phyloP scores from a whole-genome alignment of 1,284 basidiomycete genomes.

The Moesziomyces parantarcticus region DNA sequence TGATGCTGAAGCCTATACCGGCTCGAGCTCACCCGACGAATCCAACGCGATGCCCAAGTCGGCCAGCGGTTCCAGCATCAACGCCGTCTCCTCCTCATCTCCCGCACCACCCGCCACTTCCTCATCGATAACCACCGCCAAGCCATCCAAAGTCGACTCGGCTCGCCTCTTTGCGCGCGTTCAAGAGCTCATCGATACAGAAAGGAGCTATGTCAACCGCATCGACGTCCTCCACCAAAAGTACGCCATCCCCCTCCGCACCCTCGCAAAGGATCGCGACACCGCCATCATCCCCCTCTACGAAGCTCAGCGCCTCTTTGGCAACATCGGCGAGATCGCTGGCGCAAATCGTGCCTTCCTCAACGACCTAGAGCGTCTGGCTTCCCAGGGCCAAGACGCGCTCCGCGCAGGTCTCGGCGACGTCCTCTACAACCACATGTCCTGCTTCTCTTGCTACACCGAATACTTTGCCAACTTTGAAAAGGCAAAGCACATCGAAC shows the following conservation, averaged over 20 bases:
- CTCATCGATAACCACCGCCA: not conserved
- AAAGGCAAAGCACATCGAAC: conserved; percentile 89
- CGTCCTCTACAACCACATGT: conserved; percentile 75
- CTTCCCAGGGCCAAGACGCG: conserved; percentile 71
- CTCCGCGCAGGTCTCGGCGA: conserved; percentile 80
- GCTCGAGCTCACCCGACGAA: not conserved
- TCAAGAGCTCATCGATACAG: conserved; percentile 64
- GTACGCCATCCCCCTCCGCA: conserved; percentile 89
- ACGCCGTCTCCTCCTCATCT: conserved; percentile 40
- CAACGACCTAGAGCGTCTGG: conserved; percentile 78
- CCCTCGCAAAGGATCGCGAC: conserved; percentile 83
- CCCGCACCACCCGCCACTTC: conserved; percentile 6
- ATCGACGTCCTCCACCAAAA: conserved; percentile 59
- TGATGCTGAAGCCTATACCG: conserved; percentile 8
- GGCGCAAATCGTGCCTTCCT: conserved; percentile 89
- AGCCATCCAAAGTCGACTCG: conserved; percentile 23
- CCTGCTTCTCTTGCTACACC: conserved; percentile 83
- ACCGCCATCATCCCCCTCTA: conserved; percentile 87
- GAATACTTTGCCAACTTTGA: conserved; percentile 92
- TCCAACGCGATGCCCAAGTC: conserved; percentile 33
- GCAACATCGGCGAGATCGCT: conserved; percentile 88
- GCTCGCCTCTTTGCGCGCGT: conserved; percentile 45
- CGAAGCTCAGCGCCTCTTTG: conserved; percentile 90
- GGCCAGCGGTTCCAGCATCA: conserved; percentile 56
- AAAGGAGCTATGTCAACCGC: conserved; percentile 63